Conservation (phyloP, 2,329 filamentous ascomycete species). For the Fusarium floridanum region DNA sequence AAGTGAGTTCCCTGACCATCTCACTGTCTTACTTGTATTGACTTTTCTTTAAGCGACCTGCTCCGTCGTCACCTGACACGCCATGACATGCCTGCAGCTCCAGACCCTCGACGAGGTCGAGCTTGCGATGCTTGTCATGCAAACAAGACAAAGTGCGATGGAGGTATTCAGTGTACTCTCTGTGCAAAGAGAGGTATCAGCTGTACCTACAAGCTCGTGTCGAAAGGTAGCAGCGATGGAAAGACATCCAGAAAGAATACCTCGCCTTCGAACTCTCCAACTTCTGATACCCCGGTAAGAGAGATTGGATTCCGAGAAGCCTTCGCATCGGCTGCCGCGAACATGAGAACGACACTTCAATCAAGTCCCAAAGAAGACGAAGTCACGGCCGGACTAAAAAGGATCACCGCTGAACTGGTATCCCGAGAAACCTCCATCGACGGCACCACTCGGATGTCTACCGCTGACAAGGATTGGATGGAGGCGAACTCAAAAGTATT, state of each 20-base stretch:
- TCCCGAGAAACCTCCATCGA: slow-evolving; percentile 24
- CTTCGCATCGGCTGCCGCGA: neutral
- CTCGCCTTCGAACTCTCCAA: neutral
- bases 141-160: slow-evolving; percentile 61
- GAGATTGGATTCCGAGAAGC: slow-evolving; percentile 1
- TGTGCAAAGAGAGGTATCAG: slow-evolving; percentile 55
- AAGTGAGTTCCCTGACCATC: slow-evolving; percentile 47
- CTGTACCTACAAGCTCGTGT: slow-evolving; percentile 53
- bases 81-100: slow-evolving; percentile 49
- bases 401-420: slow-evolving; percentile 17
- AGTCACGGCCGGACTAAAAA: slow-evolving; percentile 16
- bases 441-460: slow-evolving; percentile 7
- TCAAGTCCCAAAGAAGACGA: slow-evolving; percentile 16
- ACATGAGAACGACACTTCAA: slow-evolving; percentile 8
- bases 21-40: neutral
- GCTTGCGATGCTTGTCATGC: slow-evolving; percentile 60
- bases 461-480: slow-evolving; percentile 34
- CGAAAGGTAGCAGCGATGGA: slow-evolving; percentile 16
- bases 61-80: slow-evolving; percentile 54
- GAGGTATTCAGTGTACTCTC: slow-evolving; percentile 54
- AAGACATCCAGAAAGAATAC: slow-evolving; percentile 17
- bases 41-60: slow-evolving; percentile 48
- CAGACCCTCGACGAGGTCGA: slow-evolving; percentile 52
- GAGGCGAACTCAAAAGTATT: slow-evolving; percentile 48
- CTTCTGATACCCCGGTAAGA: neutral